Base-by-base conservation (phyloP, 2,329 filamentous ascomycete genomes). In the Ophiostoma quercus region DNA sequence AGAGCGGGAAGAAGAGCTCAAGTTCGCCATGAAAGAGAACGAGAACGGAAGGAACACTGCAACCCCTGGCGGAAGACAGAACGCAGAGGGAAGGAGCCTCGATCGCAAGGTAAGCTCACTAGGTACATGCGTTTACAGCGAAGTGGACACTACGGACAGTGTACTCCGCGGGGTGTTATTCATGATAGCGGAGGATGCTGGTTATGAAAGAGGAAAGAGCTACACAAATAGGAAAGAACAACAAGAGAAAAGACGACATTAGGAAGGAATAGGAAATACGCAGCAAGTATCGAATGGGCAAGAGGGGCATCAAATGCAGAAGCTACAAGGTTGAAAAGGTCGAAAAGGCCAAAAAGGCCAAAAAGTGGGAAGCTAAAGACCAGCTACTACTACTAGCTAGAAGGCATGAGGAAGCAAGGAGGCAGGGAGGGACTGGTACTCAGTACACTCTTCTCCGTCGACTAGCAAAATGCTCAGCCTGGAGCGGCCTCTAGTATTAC, bases 321-420 rank as follows among this genome's bases (percentile, higher is more conserved):
- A 43, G 41, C 41, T 43, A 43, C 41, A 63, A 57, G 54, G 54
- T 14, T 3, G 22, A 9, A 41, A n/a, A 66, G 19, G 34, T 19
- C 65, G 22, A 57, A 62, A 67, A 54, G 65, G 54, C 12, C 5
- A 22, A 9, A 41, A 19, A 66, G 16, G 34, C 19, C 63, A n/a
- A 62, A 63, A 66, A 68, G 65, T 71, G 67, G 70, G 57, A 69
- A 66, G 66, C 65, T 37, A 66, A n/a, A n/a, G 39, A 32, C n/a
- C 25, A 34, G 41, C 60, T 71, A 70, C 66, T 71, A 69, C 39
- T 47, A 34, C 37, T 39, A 69, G 32, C n/a, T 39, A 66, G 65
- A 39, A 54, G 57, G 66, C 68, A 71, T 57, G 43, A 34, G 66
- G 66, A 51, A 57, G 66, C 43, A 39, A 57, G 43, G 43, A 57